Evolutionary conservation across 164 flowering plant genomes (phyloP), one percentile per base, ranked within the genome.

Genomic region (Magnolia kwangsiensis): DNA sequence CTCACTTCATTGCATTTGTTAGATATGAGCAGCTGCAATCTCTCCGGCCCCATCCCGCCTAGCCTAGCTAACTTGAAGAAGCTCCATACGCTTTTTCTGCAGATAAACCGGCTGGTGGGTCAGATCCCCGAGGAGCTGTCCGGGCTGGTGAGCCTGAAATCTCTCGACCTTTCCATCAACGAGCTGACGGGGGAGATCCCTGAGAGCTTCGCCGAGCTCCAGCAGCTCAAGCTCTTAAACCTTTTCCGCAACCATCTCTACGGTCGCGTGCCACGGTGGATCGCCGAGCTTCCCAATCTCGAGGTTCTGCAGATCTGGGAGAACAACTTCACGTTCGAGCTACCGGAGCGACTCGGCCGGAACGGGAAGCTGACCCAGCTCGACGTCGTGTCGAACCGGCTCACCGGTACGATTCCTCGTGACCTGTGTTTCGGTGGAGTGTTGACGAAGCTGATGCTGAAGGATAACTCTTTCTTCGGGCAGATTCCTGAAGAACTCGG

Each of bases 401-500:
- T 95, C 19, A 95, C 98, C 0, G 99, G 99, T 0, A 29, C 74
- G 21, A 83, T 96, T 18, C 99, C 99, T 0, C 80, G 63, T 6
- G 84, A 81, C 58, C 79, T 96, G 66, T 96, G 99, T 77, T 65
- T 49, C 16, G 94, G 97, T 1, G 92, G 91, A 71, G 84, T 31
- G 63, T 75, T 96, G 76, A 16, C 81, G 82, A 77, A 75, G 66
- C 75, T 93, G 88, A 83, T 96, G 59, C 75, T 96, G 72, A 88
- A 89, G 92, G 71, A 88, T 0, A 96, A 93, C 69, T 83, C 59
- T 75, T 91, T 96, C 77, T 77, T 87, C 27, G 99, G 98, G 0
- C 85, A 91, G 59, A 75, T 96, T 50, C 99, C 99, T 4, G 85
- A 85, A 1, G 88, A 87, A 55, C 84, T 96, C 64, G 99, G 99